A percentile compares a stretch with the other conserved stretches of the same genome.
Conservation (phyloP, 2,329 filamentous ascomycete genomes). For the Paracoccidioides brasiliensis region DNA sequence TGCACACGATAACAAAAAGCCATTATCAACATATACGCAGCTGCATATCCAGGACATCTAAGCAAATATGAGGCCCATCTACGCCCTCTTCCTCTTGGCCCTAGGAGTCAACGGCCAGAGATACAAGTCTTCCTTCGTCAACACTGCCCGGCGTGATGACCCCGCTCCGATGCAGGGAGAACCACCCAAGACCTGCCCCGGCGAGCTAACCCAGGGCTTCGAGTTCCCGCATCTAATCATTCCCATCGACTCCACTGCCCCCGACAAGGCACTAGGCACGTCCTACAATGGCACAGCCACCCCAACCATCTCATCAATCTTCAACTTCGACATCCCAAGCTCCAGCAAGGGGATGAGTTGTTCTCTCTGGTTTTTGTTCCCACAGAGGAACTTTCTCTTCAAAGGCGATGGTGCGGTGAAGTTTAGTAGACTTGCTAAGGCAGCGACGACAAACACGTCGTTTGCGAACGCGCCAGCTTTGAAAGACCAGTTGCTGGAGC, state of each 20-base stretch:
- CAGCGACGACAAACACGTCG: slow-evolving; percentile 39
- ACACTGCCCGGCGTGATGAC: not conserved
- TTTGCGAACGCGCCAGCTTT: slow-evolving; percentile 41
- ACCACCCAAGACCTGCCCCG: slow-evolving; percentile 26
- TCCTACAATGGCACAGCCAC: slow-evolving; percentile 45
- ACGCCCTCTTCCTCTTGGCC: slow-evolving; percentile 4
- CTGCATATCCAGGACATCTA: not conserved
- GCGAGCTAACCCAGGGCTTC: slow-evolving; percentile 35
- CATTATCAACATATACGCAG: not conserved
- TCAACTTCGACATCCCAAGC: slow-evolving; percentile 54
- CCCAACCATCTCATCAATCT: slow-evolving; percentile 43
- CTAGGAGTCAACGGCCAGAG: slow-evolving; percentile 5
- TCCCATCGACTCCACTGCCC: slow-evolving; percentile 42
- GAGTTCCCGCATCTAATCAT: slow-evolving; percentile 52
- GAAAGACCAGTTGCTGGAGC: slow-evolving; percentile 31
- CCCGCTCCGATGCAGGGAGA: not conserved
- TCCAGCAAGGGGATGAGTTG: slow-evolving; percentile 45
- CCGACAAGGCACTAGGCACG: slow-evolving; percentile 40
- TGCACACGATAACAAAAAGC: not conserved
- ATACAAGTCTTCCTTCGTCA: slow-evolving; percentile 2
- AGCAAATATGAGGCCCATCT: slow-evolving; percentile 8
- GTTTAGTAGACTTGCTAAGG: slow-evolving; percentile 37
- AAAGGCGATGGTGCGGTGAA: slow-evolving; percentile 42
- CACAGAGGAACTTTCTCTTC: slow-evolving; percentile 47
- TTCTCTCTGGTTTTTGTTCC: slow-evolving; percentile 53